phyloP scores from a whole-genome alignment of 176 grass and related monocot genomes.

The Musa itinerans region DNA sequence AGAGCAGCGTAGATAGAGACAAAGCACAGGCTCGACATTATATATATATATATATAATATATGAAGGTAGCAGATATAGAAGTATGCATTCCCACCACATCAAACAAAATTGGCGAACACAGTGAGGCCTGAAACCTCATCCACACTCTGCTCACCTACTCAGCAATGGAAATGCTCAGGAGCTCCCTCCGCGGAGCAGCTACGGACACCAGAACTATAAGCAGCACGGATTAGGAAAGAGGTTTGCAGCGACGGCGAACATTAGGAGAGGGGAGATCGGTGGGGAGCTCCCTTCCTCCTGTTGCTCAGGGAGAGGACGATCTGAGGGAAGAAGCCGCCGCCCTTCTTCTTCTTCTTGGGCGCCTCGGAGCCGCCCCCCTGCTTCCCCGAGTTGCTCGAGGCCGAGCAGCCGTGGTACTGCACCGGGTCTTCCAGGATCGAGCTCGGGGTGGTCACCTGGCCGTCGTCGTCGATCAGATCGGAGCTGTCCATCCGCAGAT shows the following conservation, averaged over 20 bases:
- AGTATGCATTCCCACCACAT: slow-evolving; percentile 3
- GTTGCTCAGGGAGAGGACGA: slow-evolving; percentile 42
- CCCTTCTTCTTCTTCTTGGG: slow-evolving; percentile 52
- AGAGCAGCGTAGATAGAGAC: neutral
- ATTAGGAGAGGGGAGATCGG: slow-evolving; percentile 5
- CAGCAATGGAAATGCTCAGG: slow-evolving; percentile 1
- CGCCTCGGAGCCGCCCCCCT: neutral
- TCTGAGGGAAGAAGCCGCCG: slow-evolving; percentile 57
- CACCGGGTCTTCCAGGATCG: slow-evolving; percentile 55
- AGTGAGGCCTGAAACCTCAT: neutral
- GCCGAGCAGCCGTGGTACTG: slow-evolving; percentile 11
- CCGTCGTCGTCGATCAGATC: slow-evolving; percentile 28
- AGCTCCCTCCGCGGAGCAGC: neutral
- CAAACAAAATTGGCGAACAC: neutral
- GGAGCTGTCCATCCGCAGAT: slow-evolving; percentile 57
- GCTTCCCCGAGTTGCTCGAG: slow-evolving; percentile 3
- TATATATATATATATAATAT: neutral
- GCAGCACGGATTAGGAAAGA: neutral
- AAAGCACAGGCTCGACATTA: neutral
- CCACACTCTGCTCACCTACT: neutral
- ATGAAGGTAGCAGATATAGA: neutral
- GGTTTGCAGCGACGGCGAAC: neutral
- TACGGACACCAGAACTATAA: neutral
- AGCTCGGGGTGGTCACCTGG: slow-evolving; percentile 48
- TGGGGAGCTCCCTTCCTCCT: slow-evolving; percentile 94